A percentile compares a stretch with the other conserved stretches of the same genome.
Conservation (phyloP, 1,284 basidiomycete species). For the Schizophyllum amplum region DNA sequence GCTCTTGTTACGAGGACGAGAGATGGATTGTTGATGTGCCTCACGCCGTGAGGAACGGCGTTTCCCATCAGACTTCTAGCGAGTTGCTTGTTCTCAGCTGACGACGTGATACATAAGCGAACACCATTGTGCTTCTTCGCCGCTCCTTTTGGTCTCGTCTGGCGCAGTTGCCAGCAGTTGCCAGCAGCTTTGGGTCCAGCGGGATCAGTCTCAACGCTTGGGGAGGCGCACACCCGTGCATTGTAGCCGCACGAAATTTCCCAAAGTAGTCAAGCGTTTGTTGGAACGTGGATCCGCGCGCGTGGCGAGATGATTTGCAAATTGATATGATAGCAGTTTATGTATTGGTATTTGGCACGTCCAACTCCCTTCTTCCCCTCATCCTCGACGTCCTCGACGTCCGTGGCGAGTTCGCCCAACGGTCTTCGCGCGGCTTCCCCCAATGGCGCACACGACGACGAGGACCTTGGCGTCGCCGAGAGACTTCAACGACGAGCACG, state of each 20-base stretch:
- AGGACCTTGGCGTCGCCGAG: constrained; percentile 21
- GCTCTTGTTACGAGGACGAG: no score
- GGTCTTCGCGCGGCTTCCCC: constrained; percentile 11
- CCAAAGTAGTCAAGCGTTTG: neutral
- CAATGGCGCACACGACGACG: constrained; percentile 20
- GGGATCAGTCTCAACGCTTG: neutral
- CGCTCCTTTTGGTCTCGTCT: neutral
- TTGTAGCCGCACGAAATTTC: neutral
- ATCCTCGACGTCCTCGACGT: constrained; percentile 3
- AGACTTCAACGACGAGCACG: constrained; percentile 36
- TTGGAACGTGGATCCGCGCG: neutral
- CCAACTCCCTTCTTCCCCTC: neutral
- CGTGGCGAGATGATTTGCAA: neutral
- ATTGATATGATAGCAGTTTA: neutral
- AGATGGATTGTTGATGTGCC: no score
- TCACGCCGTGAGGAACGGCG: no score
- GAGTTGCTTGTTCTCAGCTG: neutral
- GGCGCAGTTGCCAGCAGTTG: neutral
- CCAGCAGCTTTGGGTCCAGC: neutral
- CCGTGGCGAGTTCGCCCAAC: neutral
- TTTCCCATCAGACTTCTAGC: neutral
- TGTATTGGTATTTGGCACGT: neutral
- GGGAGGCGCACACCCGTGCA: neutral
- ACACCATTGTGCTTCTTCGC: neutral
- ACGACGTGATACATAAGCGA: neutral